Percentiles rank a stretch among this genome's conserved stretches.
phyloP scores from a whole-genome alignment of 805 yeast genomes.

The Scheffersomyces lignosus region DNA sequence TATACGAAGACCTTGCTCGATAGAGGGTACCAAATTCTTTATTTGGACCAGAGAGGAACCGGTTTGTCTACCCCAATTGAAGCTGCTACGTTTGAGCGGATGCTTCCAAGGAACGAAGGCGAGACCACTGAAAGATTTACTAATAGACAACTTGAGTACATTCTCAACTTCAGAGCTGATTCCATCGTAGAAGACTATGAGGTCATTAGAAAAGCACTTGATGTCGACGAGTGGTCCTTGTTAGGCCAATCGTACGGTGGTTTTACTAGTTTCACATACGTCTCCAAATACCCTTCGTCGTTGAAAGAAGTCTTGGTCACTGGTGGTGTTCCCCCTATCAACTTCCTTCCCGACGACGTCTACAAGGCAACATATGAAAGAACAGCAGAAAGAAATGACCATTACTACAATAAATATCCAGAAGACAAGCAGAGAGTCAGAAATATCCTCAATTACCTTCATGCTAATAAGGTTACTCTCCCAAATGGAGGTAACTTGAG shows the following conservation, averaged over 20 bases:
- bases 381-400: slow-evolving; percentile 48
- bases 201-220: slow-evolving; percentile 36
- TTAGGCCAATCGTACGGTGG: slow-evolving; percentile 61
- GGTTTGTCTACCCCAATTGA: slow-evolving; percentile 53
- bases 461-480: slow-evolving; percentile 26
- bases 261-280: slow-evolving; percentile 49
- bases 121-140: slow-evolving; percentile 15
- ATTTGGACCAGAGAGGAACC: slow-evolving; percentile 62
- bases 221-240: slow-evolving; percentile 48
- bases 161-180: slow-evolving; percentile 53
- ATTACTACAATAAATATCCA: slow-evolving; percentile 50
- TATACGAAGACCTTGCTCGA: slow-evolving; percentile 39
- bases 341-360: slow-evolving; percentile 45
- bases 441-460: slow-evolving; percentile 35
- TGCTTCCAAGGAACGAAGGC: slow-evolving; percentile 10
- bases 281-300: slow-evolving; percentile 44
- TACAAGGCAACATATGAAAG: slow-evolving; percentile 48
- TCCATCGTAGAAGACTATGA: slow-evolving; percentile 54
- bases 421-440: slow-evolving; percentile 42
- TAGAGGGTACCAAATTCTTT: slow-evolving; percentile 44
- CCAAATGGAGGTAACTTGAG: slow-evolving; percentile 54
- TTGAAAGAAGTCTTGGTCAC: slow-evolving; percentile 48
- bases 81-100: slow-evolving; percentile 19
- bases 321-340: slow-evolving; percentile 61
- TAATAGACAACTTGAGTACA: slow-evolving; percentile 34